Base-by-base conservation (phyloP, 176 grass and related monocot species). In the Cenchrus purpureus region DNA sequence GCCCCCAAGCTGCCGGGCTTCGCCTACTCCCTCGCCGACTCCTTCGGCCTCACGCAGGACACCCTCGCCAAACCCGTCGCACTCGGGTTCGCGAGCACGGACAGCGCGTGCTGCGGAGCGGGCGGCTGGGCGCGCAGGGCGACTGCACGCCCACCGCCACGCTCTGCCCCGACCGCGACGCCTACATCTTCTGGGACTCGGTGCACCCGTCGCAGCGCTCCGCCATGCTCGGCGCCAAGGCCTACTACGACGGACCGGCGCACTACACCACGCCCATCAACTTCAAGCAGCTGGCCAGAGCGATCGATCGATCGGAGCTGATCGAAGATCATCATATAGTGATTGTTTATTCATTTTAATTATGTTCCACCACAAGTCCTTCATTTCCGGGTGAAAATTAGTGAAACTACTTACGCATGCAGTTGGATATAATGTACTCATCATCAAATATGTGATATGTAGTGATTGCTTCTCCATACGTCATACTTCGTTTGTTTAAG, bases 31-130 rank as follows among this genome's bases (percentile, higher is more conserved):
- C 1, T 91, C 6, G 85, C 70, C 10, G 85, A 87, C 65, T 71
- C 79, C 32, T 70, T 59, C 7, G 34, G 10, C 0, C 57, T 78
- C 0, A 34, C 56, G 46, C n/a, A 73, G 46, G 69, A 5, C 2
- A 25, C 42, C 6, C 3, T 68, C 3, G 15, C 65, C 29, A 42
- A 91, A 19, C 50, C 80, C 0, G 0, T 4, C 17, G 66, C 62
- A 10, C 1, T 42, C 20, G 88, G 79, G 20, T 87, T 86, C 59
- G 8, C 3, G 10, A 83, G 4, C 68, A 16, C 8, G 1, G 79
- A 91, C 50, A 87, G 66, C 42, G 85, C 85, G 0, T 91, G 89
- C 53, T 91, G 89, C 31, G 89, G 2, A 48, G 73, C 29, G 85
- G 89, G 0, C 43, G 73, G 61, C 69, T 91, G 5, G 80, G 85